These are phyloP conservation scores for Chrysoporthe austroafricana DNA, from an alignment of 2,329 filamentous ascomycete genomes.

Conservation along the genomic window DNA sequence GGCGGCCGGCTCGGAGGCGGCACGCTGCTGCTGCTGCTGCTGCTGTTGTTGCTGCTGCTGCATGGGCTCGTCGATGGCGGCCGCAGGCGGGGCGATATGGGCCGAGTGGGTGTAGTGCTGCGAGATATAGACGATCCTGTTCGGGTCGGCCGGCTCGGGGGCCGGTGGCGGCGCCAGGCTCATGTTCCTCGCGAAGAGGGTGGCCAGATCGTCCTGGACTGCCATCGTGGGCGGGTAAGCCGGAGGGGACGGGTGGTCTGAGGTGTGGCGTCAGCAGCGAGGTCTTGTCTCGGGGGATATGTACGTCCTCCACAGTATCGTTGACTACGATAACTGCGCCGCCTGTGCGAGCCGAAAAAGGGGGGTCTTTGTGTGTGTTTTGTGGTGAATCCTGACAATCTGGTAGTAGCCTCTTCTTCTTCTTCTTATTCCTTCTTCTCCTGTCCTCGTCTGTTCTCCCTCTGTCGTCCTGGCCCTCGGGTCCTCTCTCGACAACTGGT, in stretches of 20 bases:
- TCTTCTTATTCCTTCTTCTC: neutral
- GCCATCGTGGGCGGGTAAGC: conserved; percentile 56
- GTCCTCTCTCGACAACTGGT: conserved; percentile 13
- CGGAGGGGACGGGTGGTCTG: conserved; percentile 30
- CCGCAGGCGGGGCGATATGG: conserved; percentile 54
- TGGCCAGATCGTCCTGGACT: conserved; percentile 80
- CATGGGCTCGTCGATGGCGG: conserved; percentile 35
- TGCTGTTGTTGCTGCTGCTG: conserved; percentile 36
- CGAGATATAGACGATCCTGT: conserved; percentile 70
- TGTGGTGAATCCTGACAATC: conserved; percentile 27
- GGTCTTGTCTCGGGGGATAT: neutral
- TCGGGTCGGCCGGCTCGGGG: conserved; percentile 36
- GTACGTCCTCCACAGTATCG: conserved; percentile 7
- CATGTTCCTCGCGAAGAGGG: conserved; percentile 77
- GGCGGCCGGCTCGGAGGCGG: conserved; percentile 53
- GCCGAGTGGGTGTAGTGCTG: conserved; percentile 85
- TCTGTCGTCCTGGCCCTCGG: neutral
- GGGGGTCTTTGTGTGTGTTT: neutral
- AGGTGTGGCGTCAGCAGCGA: conserved; percentile 9
- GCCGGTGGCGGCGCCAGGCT: conserved; percentile 50
- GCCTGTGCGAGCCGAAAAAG: neutral
- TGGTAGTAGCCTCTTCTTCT: neutral
- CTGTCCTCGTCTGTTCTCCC: neutral
- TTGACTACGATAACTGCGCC: conserved; percentile 1
- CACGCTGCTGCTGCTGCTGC: conserved; percentile 35